Conservation (phyloP, 1,139 yeast genomes). For the Taphrina populina region DNA sequence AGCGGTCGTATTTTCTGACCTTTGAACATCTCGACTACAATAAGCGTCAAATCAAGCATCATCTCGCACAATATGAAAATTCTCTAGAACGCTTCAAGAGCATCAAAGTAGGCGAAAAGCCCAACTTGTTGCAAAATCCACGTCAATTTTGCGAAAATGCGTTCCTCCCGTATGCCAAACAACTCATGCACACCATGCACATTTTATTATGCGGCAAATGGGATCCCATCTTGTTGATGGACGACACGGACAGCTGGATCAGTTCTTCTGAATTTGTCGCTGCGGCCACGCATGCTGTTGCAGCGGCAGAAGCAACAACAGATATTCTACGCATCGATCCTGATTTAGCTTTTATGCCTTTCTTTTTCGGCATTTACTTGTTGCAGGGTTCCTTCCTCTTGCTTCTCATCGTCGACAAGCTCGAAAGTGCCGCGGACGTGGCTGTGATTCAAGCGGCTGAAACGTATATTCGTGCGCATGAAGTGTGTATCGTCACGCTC, state of each 20-base stretch:
- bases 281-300: constrained; percentile 42
- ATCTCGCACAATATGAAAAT: constrained; percentile 35
- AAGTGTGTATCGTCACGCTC: constrained; percentile 44
- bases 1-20: constrained; percentile 35
- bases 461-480: constrained; percentile 45
- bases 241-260: constrained; percentile 41
- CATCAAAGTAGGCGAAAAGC: neutral
- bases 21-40: constrained; percentile 12
- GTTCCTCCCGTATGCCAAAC: constrained; percentile 40
- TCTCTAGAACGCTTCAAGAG: constrained; percentile 32
- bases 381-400: constrained; percentile 43
- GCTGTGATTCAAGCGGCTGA: constrained; percentile 45
- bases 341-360: constrained; percentile 44
- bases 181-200: constrained; percentile 39
- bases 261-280: constrained; percentile 41
- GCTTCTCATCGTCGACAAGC: constrained; percentile 43
- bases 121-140: neutral
- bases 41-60: constrained; percentile 33
- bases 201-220: constrained; percentile 39
- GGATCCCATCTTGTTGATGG: constrained; percentile 40
- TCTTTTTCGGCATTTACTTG: constrained; percentile 44
- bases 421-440: constrained; percentile 43
- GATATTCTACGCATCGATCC: constrained; percentile 43
- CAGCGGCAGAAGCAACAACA: constrained; percentile 42
- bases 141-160: constrained; percentile 32